Base-by-base conservation (phyloP, 1,284 basidiomycete species). In the Ustilago trichophora region DNA sequence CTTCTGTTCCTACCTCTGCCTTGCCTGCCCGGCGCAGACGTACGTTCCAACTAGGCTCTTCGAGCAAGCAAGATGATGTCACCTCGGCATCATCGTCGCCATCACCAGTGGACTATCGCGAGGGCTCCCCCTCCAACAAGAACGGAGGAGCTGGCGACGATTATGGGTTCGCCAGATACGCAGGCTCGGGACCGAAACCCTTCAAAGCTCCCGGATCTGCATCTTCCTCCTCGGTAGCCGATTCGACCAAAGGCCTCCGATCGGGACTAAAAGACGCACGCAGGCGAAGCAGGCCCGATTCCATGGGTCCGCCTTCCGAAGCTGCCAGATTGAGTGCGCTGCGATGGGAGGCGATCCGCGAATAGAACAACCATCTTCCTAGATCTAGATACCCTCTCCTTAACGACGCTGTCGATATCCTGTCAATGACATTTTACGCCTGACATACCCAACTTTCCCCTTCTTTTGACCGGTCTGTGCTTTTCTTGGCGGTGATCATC, bases 261-360 rank as follows among this genome's bases (percentile, higher is more conserved):
- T 53, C 53, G 36, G 65, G 58, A 6, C 36, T 47, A 49, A 68
- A 68, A 27, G 47, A 58, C 22, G 10, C 45, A 2, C 44, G 50
- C 9, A 37, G 66, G 27, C 43, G 66, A 12, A 64, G 59, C 37
- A 16, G 66, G 29, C 66, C 60, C 36, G 59, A 51, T 47, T 56
- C 51, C n/a, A 69, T 69, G 66, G 66, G 59, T 11, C 66, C 66
- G 3, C 66, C 66, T 16, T 69, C 66, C 7, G 66, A 69, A 48
- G 59, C 60, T 9, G 66, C 66, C 2, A 37, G 66, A 15, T 11
- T 69, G 38, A 64, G 52, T 21, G 50, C 66, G 25, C 31, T 58
- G 12, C 43, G 66, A 4, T 69, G 59, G 59, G 66, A 69, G 34
- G 66, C 66, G 4, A 69, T 69, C 31, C 66, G 52, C 12, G 66